Evolutionary conservation across 2,329 filamentous ascomycete species (phyloP), one percentile per base, ranked within the genome.

Genomic region (Penicillium digitatum): DNA sequence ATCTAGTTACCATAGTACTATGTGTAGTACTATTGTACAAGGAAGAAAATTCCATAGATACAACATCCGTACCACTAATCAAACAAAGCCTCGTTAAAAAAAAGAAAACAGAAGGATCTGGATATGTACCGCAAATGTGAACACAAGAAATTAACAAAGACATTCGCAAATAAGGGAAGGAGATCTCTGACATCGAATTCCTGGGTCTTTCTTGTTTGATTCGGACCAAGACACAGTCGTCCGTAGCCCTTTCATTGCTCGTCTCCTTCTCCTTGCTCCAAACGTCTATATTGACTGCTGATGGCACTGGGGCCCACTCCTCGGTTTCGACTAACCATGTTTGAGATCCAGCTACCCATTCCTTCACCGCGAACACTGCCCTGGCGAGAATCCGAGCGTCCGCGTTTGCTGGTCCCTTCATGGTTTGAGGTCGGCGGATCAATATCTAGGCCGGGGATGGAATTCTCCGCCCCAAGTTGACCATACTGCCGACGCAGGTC

Each of bases 401-500:
- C 71, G 11, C 77, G 72, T 68, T 82, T 84, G 51, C 79, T 79
- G 57, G 79, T 78, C 38, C 75, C 65, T 38, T 67, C 71, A 40
- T 79, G 73, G 27, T 76, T 72, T 2, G 89, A 78, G 47, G 84
- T 80, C 1, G 90, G 89, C 5, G 90, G 88, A 38, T 95, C 86
- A 54, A 96, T 88, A 65, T 90, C 85, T 54, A 96, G 79, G 9
- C 88, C 87, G 1, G 91, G 90, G 56, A 96, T 91, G 8, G 85
- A 85, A 60, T 79, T 84, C 5, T 87, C 84, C 1, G 87, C 76
- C 12, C 81, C 84, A 57, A 83, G 70, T 62, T 72, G 70, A 18
- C 67, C 70, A 62, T 68, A 72, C 40, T 68, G 71, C 50, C 70
- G 67, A 63, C 87, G 84, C 44, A 91, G 82, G 62, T 89, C 87